Evolutionary conservation across 1,284 basidiomycete species (phyloP), one percentile per base, ranked within the genome.

Genomic region (Pascua sp.): DNA sequence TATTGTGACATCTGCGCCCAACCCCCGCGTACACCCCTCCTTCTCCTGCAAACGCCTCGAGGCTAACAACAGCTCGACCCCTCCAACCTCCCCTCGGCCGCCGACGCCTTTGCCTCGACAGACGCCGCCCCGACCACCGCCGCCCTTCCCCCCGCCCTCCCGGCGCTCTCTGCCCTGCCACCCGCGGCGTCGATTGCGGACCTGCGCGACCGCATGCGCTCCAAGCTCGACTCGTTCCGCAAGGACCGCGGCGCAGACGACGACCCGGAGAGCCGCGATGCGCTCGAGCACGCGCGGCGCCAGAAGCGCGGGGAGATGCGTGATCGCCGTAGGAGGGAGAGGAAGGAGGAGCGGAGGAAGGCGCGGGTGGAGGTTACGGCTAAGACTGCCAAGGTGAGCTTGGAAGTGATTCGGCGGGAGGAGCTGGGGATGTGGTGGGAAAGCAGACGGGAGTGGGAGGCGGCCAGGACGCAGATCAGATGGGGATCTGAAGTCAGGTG

Each of bases 271-370:
- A 70, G 85, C 63, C 85, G 83, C 68, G 91, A 94, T 67, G 89
- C 86, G 63, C 73, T 96, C 51, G 75, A 94, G 55, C 89, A 91
- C 67, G 88, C 91, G 73, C 81, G 88, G 53, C 79, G 91, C 64
- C 77, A 77, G 67, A 86, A 89, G 67, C 80, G 90, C 11, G 91
- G 87, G 1, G 84, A 86, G 42, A 82, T 95, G 81, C 81, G 91
- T 36, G 92, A 95, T 72, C 82, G 85, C 58, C 79, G 92, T 64
- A 76, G 91, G 71, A 88, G 87, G 70, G 88, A 90, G 79, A 88
- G 89, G 18, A 88, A 83, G 72, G 91, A 92, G 77, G 88, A 88
- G 77, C 86, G 86, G 59, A 81, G 80, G 73, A 79, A 80, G 55
- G 81, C 80, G 49, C 80, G 84, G 66, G 79, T 70, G 68, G 65